phyloP scores from a whole-genome alignment of 441 rosid genomes.

The Capsella rubella region DNA sequence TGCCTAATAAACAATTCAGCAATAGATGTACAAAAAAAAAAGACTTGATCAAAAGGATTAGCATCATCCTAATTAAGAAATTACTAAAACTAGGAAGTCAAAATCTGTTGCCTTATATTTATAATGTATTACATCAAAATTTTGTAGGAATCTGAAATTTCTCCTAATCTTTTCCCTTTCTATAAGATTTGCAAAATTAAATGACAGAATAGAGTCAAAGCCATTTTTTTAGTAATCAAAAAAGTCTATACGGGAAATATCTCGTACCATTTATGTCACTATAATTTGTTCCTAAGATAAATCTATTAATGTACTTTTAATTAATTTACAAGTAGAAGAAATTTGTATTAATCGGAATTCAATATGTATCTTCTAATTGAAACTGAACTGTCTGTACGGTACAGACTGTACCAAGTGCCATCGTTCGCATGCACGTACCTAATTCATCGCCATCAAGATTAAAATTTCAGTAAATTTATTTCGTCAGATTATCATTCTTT shows the following conservation, averaged over 20 bases:
- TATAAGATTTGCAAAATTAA: slow-evolving; percentile 14
- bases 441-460: no score
- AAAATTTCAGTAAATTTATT: no score
- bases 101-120: background rate
- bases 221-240: background rate
- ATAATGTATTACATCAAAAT: background rate
- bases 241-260: background rate
- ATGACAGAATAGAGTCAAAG: background rate
- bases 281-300: background rate
- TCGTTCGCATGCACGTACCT: no score
- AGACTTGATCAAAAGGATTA: background rate
- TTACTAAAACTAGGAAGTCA: background rate
- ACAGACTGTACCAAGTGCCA: no score
- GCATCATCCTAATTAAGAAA: background rate
- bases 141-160: background rate
- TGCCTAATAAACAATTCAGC: slow-evolving; percentile 3
- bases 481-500: no score
- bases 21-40: background rate
- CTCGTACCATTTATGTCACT: slow-evolving; percentile 17
- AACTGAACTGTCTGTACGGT: no score
- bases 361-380: no score
- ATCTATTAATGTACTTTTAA: background rate
- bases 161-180: background rate
- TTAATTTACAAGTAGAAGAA: no score
- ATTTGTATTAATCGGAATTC: no score